Conservation (phyloP, 2,329 filamentous ascomycete genomes). For the Penicillium aurantiogriseum region DNA sequence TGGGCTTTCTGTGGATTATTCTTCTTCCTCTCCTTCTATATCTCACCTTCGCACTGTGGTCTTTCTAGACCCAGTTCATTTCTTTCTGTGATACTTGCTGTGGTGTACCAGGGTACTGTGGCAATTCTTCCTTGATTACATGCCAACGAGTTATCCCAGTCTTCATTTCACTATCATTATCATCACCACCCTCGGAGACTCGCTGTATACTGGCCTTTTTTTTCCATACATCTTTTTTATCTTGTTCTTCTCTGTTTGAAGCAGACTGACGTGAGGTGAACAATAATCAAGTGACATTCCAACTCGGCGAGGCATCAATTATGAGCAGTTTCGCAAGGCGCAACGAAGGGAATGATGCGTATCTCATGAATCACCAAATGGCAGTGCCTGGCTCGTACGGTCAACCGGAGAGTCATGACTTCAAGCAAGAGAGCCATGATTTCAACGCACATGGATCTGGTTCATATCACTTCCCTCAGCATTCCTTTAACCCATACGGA, state of each 20-base stretch:
- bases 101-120: not conserved
- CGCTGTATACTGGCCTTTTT: not conserved
- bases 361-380: conserved; percentile 36
- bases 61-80: not conserved
- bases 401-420: conserved; percentile 33
- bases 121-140: not conserved
- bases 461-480: conserved; percentile 35
- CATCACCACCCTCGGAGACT: not conserved
- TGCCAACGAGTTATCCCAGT: not conserved
- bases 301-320: conserved; percentile 4
- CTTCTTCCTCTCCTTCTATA: not conserved
- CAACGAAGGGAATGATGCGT: conserved; percentile 37
- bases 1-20: conserved; percentile 1
- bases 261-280: not conserved
- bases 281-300: not conserved
- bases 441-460: conserved; percentile 30
- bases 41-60: not conserved
- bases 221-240: not conserved
- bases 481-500: conserved; percentile 39
- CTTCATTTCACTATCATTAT: not conserved
- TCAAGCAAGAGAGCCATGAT: conserved; percentile 32
- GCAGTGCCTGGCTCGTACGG: conserved; percentile 34
- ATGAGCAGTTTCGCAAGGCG: conserved; percentile 45
- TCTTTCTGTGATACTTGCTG: conserved; percentile 1
- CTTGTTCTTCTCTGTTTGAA: not conserved